These are phyloP conservation scores for Baorangia bicolor DNA, from an alignment of 768 basidiomycete genomes.

Conservation along the genomic window DNA sequence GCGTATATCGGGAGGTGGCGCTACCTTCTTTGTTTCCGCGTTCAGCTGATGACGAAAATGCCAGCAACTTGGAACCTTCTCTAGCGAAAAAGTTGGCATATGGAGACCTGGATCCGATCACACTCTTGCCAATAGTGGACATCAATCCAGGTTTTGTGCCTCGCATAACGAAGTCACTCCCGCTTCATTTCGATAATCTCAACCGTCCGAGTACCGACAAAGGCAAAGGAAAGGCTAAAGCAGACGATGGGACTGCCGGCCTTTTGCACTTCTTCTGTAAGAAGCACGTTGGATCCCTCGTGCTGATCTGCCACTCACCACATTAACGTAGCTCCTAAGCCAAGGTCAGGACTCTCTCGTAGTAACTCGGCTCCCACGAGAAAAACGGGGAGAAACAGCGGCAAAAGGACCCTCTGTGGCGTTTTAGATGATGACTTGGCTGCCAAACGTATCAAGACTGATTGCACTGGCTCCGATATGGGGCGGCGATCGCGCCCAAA, in stretches of 20 bases:
- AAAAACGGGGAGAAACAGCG: slow-evolving; percentile 58
- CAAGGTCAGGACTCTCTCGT: slow-evolving; percentile 25
- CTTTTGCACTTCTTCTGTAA: slow-evolving; percentile 68
- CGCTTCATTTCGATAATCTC: slow-evolving; percentile 30
- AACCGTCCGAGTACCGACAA: slow-evolving; percentile 34
- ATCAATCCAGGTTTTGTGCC: slow-evolving; percentile 70
- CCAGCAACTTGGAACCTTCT: slow-evolving; percentile 60
- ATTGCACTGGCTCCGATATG: slow-evolving; percentile 17
- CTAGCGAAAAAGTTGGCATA: slow-evolving; percentile 65
- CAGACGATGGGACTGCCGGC: slow-evolving; percentile 28
- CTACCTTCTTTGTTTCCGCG: not conserved
- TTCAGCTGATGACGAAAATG: slow-evolving; percentile 10
- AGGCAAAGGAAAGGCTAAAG: slow-evolving; percentile 47
- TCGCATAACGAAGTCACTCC: slow-evolving; percentile 45
- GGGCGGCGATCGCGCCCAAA: slow-evolving; percentile 29
- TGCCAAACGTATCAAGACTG: slow-evolving; percentile 47
- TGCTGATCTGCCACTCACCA: slow-evolving; percentile 38
- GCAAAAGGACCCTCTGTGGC: slow-evolving; percentile 71
- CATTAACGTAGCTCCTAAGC: slow-evolving; percentile 25
- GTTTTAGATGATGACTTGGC: slow-evolving; percentile 66
- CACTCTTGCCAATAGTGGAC: slow-evolving; percentile 68
- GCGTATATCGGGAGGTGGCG: slow-evolving; percentile 68
- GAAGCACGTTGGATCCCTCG: slow-evolving; percentile 32
- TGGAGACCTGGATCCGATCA: slow-evolving; percentile 72
- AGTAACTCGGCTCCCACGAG: slow-evolving; percentile 30